A percentile compares a stretch with the other conserved stretches of the same genome.
phyloP scores from a whole-genome alignment of 805 yeast genomes.

The Saturnispora serradocipensis region DNA sequence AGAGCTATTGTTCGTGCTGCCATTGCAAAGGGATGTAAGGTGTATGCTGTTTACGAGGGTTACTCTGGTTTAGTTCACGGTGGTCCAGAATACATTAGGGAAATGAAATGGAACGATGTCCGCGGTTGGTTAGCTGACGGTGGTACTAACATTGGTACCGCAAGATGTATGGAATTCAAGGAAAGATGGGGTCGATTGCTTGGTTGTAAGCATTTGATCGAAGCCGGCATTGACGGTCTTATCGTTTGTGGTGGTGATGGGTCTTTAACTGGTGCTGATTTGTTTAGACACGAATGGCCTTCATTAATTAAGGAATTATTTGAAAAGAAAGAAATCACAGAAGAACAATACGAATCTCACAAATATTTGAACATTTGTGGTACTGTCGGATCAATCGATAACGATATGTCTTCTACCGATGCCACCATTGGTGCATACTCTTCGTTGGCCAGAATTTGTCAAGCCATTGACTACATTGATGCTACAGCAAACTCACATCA shows the following conservation, averaged over 20 bases:
- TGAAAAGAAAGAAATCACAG: slow-evolving; percentile 35
- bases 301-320: slow-evolving; percentile 52
- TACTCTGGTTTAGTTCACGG: slow-evolving; percentile 66
- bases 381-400: slow-evolving; percentile 75
- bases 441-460: slow-evolving; percentile 65
- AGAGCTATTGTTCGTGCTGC: slow-evolving; percentile 65
- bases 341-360: slow-evolving; percentile 37
- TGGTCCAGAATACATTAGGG: slow-evolving; percentile 43
- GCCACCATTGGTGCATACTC: slow-evolving; percentile 77
- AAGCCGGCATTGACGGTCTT: slow-evolving; percentile 66
- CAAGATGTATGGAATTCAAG: slow-evolving; percentile 59
- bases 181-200: slow-evolving; percentile 56
- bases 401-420: slow-evolving; percentile 79
- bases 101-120: slow-evolving; percentile 67
- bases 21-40: slow-evolving; percentile 55
- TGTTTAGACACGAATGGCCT: slow-evolving; percentile 73
- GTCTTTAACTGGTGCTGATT: slow-evolving; percentile 72
- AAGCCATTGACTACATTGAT: slow-evolving; percentile 71
- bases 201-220: slow-evolving; percentile 59
- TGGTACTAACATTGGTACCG: slow-evolving; percentile 75
- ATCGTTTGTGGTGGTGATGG: slow-evolving; percentile 84
- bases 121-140: slow-evolving; percentile 63
- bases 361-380: slow-evolving; percentile 62
- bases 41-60: slow-evolving; percentile 64
- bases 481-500: slow-evolving; percentile 81